phyloP scores from a whole-genome alignment of 345 rosid species.

The Kernera saxatilis region DNA sequence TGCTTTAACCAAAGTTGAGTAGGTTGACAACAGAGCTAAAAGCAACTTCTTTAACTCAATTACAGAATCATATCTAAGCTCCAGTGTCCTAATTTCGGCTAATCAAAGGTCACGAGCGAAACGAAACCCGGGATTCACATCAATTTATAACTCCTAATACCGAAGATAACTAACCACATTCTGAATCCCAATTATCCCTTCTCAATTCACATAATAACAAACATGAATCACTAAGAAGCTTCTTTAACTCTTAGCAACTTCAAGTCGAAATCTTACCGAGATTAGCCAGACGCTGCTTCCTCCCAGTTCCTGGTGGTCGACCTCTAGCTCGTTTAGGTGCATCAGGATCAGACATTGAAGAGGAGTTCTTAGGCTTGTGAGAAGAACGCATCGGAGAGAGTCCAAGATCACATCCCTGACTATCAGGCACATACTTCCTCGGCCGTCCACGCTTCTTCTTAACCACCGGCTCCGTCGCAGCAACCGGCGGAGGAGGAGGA shows the following conservation, averaged over 20 bases:
- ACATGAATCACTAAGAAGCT: neutral
- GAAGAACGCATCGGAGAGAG: conserved; percentile 44
- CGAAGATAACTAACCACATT: neutral
- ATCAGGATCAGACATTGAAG: conserved; percentile 38
- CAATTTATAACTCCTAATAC: neutral
- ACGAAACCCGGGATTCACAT: neutral
- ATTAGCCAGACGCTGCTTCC: conserved; percentile 85
- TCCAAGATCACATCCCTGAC: conserved; percentile 48
- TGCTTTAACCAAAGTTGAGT: neutral
- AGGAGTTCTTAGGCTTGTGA: neutral
- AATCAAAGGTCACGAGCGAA: neutral
- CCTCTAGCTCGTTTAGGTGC: conserved; percentile 60
- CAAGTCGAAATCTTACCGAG: conserved; percentile 44
- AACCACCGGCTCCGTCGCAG: conserved; percentile 22
- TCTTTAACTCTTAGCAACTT: neutral
- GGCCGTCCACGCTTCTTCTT: conserved; percentile 98
- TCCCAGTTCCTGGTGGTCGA: conserved; percentile 87
- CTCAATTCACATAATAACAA: neutral
- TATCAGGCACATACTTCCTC: conserved; percentile 66
- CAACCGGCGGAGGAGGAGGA: neutral
- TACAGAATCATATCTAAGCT: neutral
- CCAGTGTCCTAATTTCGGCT: neutral
- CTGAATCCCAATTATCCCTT: neutral
- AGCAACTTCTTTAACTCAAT: neutral
- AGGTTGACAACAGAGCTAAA: neutral